These are phyloP conservation scores for Xerocomus nothofagi DNA, from an alignment of 1,284 basidiomycete genomes.

Conservation along the genomic window DNA sequence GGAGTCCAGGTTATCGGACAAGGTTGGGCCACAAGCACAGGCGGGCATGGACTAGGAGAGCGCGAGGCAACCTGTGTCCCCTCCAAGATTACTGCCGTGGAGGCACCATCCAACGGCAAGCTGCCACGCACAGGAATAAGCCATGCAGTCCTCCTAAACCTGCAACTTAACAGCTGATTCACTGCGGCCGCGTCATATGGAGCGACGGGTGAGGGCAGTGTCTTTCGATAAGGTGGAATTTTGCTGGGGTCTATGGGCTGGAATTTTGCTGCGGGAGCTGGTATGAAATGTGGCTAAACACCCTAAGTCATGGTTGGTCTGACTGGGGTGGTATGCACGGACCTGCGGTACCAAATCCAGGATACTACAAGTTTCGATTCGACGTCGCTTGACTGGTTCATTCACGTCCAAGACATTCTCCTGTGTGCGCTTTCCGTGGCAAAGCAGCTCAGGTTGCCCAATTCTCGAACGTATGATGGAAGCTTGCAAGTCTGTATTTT, in stretches of 20 bases:
- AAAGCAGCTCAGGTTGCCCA: not conserved
- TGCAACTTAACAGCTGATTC: slow-evolving; percentile 27
- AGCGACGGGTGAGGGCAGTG: slow-evolving; percentile 39
- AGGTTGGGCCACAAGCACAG: slow-evolving; percentile 15
- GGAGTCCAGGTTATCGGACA: slow-evolving; percentile 51
- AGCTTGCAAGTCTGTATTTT: slow-evolving; percentile 26
- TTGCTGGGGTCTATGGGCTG: slow-evolving; percentile 19
- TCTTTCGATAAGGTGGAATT: slow-evolving; percentile 26
- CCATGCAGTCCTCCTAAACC: slow-evolving; percentile 54
- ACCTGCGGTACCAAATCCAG: slow-evolving; percentile 31
- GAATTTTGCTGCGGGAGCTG: slow-evolving; percentile 20
- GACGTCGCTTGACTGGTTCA: slow-evolving; percentile 19
- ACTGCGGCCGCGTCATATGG: slow-evolving; percentile 41
- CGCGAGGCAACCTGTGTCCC: slow-evolving; percentile 15
- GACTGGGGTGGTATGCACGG: slow-evolving; percentile 2
- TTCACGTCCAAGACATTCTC: slow-evolving; percentile 9
- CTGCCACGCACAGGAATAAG: slow-evolving; percentile 61
- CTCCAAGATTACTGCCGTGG: slow-evolving; percentile 44
- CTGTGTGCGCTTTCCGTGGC: slow-evolving; percentile 15
- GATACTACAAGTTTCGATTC: slow-evolving; percentile 20
- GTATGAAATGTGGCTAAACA: slow-evolving; percentile 33
- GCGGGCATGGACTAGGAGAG: slow-evolving; percentile 18
- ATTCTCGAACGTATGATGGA: not conserved
- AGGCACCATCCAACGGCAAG: slow-evolving; percentile 51
- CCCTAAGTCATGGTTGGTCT: slow-evolving; percentile 12